A percentile compares a stretch with the other conserved stretches of the same genome.
Conservation (phyloP, 331 rosid genomes). For the Spiraea crenata region DNA sequence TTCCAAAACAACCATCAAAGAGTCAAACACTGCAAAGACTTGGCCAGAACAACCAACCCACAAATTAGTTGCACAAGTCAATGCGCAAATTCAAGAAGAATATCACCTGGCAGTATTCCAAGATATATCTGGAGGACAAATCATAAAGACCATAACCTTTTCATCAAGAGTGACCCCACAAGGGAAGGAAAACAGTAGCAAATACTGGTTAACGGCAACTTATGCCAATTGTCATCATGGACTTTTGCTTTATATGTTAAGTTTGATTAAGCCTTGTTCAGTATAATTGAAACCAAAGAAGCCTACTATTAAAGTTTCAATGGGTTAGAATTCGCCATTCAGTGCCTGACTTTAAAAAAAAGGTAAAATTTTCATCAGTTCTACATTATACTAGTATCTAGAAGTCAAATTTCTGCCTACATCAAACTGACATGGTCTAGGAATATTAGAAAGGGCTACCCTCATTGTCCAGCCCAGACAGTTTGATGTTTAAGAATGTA, state of each 20-base stretch:
- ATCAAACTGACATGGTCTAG: background rate
- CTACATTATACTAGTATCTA: background rate
- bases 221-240: background rate
- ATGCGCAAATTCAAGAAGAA: background rate
- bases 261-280: background rate
- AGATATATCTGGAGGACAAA: background rate
- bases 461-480: background rate
- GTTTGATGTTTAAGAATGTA: background rate
- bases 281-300: background rate
- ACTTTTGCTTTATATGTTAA: background rate
- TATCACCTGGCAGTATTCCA: background rate
- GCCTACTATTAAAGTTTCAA: background rate
- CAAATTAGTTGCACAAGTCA: background rate
- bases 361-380: no score
- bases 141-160: no score
- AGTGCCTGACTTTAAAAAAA: no score
- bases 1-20: no score
- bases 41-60: background rate
- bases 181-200: background rate
- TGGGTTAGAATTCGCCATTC: background rate
- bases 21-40: constrained; percentile 8
- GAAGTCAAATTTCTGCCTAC: background rate
- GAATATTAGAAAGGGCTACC: background rate
- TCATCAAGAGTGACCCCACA: background rate
- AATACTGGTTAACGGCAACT: no score